A percentile compares a stretch with the other conserved stretches of the same genome.
These are phyloP conservation scores for Diaporthe ilicicola DNA, from an alignment of 2,329 filamentous ascomycete species.

Conservation along the genomic window DNA sequence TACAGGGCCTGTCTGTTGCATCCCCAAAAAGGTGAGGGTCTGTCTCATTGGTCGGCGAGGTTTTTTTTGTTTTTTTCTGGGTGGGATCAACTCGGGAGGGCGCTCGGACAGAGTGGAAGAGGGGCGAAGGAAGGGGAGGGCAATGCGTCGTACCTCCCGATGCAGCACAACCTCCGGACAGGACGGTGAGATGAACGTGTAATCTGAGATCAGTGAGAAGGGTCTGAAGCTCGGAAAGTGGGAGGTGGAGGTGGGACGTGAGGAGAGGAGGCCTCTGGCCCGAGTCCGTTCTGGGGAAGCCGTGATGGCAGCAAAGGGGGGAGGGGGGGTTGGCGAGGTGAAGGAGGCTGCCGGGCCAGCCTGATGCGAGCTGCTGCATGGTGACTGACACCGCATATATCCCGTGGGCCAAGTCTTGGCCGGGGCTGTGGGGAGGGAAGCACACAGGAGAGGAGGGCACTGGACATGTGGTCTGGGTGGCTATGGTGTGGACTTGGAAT, in stretches of 20 bases:
- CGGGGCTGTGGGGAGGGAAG: background rate
- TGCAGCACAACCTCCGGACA: constrained; percentile 5
- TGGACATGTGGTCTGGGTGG: no score
- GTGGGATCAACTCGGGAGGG: background rate
- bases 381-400: background rate
- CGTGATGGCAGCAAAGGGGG: constrained; percentile 19
- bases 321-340: no score
- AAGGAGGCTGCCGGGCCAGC: background rate
- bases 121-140: background rate
- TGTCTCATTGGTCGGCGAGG: background rate
- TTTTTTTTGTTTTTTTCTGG: background rate
- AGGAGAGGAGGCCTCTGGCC: constrained; percentile 22
- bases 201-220: background rate
- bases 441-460: background rate
- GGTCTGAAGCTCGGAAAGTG: background rate
- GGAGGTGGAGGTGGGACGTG: background rate
- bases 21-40: background rate
- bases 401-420: background rate
- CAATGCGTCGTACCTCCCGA: background rate
- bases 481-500: no score
- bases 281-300: constrained; percentile 27
- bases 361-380: constrained; percentile 24
- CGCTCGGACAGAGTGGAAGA: background rate
- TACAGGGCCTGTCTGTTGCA: background rate
- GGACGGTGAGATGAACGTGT: background rate